These are phyloP conservation scores for Juncus effusus DNA, from an alignment of 176 grass and related monocot species.

Conservation along the genomic window DNA sequence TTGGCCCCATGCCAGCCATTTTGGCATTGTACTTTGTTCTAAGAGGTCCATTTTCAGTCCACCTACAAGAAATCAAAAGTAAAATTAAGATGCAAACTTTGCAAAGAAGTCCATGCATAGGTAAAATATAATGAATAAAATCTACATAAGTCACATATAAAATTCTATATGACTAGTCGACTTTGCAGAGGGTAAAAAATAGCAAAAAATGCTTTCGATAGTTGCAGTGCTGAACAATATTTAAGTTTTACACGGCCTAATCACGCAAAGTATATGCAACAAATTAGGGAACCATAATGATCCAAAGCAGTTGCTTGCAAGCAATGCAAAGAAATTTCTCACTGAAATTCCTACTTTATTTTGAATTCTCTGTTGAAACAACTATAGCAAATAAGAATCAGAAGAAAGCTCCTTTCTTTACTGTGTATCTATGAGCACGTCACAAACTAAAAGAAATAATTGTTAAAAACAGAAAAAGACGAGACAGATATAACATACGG, in stretches of 20 bases:
- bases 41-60: conserved; percentile 78
- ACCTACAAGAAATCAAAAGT: conserved; percentile 35
- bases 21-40: conserved; percentile 82
- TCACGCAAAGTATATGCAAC: no score
- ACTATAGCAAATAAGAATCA: background rate
- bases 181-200: no score
- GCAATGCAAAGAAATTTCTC: background rate
- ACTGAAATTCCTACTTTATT: background rate
- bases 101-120: background rate
- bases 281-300: background rate
- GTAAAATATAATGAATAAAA: background rate
- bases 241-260: no score
- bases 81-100: background rate
- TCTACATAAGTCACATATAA: background rate
- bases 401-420: background rate
- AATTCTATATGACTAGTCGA: no score
- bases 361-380: background rate
- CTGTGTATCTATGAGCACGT: background rate
- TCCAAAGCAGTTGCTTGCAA: background rate
- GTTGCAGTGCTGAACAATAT: no score
- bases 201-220: no score
- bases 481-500: conserved; percentile 54
- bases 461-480: background rate
- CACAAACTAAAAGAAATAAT: background rate
- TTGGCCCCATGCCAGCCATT: conserved; percentile 85